Base-by-base conservation (phyloP, 306 rosid species). In the Phaseolus lunatus region DNA sequence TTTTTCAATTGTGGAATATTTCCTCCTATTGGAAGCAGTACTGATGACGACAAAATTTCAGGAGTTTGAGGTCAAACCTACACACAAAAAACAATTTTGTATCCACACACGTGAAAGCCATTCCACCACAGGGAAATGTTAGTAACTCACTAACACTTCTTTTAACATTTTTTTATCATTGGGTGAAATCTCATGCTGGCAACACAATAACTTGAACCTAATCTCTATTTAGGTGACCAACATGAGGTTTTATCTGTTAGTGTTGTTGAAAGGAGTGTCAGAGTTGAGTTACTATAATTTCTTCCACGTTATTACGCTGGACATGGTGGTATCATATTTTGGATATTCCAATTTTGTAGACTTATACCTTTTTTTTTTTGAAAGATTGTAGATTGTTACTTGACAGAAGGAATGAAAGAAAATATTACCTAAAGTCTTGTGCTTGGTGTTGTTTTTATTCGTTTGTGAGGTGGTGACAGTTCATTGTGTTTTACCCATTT, bases 11-110 rank as follows among this genome's bases (percentile, higher is more conserved):
- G n/a, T 80, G 18, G 72, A 76, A 72, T 31, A 27, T 76, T 33
- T 77, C 49, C 18, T 45, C 15, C 61, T 63, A 58, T 47, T 71
- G 75, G 57, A 72, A 56, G 69, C 73, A 43, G 62, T 75, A 80
- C 13, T 59, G 82, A 59, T 39, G 19, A 35, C 44, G 50, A 54
- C 22, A 33, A 68, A 56, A 67, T 15, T 72, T 61, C 20, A 41
- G 41, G 67, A 19, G 29, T 5, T 5, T 67, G 49, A 13, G 37
- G 85, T 83, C 43, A 15, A 61, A 29, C 22, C 43, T 23, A 37
- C 70, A 35, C 70, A n/a, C 48, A 63, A 8, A 19, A 65, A 39
- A 37, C 9, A 14, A 67, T 13, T 22, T 43, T 14, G 22, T 23
- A 47, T 12, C 15, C 3, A 23, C 37, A 41, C 57, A 18, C 0